A percentile compares a stretch with the other conserved stretches of the same genome.
Evolutionary conservation across 73 alveolate species (phyloP).

Genomic region (Breviolum minutum): DNA sequence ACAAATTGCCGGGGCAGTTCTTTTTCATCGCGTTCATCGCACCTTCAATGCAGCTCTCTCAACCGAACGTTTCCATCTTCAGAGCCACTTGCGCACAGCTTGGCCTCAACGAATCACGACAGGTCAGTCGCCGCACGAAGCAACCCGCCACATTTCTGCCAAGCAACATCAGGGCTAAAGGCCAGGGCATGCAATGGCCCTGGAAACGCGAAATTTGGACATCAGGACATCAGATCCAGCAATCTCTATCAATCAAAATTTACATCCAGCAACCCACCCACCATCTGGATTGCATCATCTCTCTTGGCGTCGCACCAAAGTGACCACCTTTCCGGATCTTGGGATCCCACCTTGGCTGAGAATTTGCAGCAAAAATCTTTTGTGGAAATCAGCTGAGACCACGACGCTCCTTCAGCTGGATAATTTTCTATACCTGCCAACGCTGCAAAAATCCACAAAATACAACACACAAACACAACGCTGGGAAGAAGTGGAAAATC

Average conservation of each 20-base stretch:
- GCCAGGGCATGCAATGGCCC: constrained; percentile 83
- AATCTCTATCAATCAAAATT: neutral
- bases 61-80: constrained; percentile 87
- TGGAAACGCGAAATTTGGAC: neutral
- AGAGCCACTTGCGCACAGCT: constrained; percentile 77
- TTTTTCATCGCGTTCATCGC: neutral
- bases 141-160: neutral
- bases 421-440: constrained; percentile 30
- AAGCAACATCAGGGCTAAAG: constrained; percentile 75
- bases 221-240: neutral
- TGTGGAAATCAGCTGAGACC: neutral
- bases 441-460: neutral
- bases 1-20: neutral
- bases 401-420: constrained; percentile 74
- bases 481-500: neutral
- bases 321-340: constrained; percentile 77
- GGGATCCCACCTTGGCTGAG: constrained; percentile 65
- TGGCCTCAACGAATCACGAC: constrained; percentile 13
- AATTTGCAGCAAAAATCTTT: neutral
- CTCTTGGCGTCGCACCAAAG: constrained; percentile 22
- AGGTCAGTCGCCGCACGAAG: neutral
- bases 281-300: neutral
- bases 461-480: too few relatives aligned
- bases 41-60: constrained; percentile 33
- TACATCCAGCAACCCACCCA: neutral